Percentiles rank a stretch among this genome's conserved stretches.
phyloP scores from a whole-genome alignment of 352 stramenopile species.

The Phytopythium sindhum region DNA sequence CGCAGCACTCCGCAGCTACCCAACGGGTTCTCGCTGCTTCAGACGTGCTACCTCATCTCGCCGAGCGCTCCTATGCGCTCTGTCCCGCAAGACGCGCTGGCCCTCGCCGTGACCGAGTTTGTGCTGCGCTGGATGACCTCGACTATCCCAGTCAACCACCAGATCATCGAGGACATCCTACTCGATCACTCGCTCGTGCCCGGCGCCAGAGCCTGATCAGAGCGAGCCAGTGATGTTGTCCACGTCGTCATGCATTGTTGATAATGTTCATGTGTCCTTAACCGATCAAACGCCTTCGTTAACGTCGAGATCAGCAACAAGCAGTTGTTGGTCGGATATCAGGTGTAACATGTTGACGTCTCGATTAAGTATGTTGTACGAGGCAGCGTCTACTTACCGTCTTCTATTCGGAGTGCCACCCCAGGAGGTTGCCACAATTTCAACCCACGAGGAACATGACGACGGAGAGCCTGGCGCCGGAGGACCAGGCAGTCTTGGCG shows the following conservation, averaged over 20 bases:
- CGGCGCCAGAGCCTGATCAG: background rate
- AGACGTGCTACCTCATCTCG: conserved; percentile 57
- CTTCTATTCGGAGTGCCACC: too few relatives aligned
- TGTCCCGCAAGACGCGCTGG: conserved; percentile 18
- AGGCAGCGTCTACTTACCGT: too few relatives aligned
- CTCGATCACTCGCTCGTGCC: conserved; percentile 18
- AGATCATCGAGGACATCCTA: conserved; percentile 49
- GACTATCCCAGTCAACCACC: conserved; percentile 35
- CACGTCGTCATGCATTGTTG: background rate
- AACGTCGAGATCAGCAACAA: too few relatives aligned
- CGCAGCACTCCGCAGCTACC: conserved; percentile 32
- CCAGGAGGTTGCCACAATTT: too few relatives aligned
- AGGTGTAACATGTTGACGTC: too few relatives aligned
- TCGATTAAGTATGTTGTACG: too few relatives aligned
- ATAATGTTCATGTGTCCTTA: too few relatives aligned
- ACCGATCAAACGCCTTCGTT: too few relatives aligned
- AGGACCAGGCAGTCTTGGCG: background rate
- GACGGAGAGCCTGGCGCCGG: background rate
- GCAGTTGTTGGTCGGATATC: too few relatives aligned
- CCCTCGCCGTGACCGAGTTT: conserved; percentile 32
- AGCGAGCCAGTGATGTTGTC: background rate
- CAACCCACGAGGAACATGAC: background rate
- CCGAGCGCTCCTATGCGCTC: conserved; percentile 31
- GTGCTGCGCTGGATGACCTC: conserved; percentile 27
- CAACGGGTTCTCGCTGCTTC: conserved; percentile 32